Conservation (phyloP, 306 rosid genomes). For the Prinsepia uniflora region DNA sequence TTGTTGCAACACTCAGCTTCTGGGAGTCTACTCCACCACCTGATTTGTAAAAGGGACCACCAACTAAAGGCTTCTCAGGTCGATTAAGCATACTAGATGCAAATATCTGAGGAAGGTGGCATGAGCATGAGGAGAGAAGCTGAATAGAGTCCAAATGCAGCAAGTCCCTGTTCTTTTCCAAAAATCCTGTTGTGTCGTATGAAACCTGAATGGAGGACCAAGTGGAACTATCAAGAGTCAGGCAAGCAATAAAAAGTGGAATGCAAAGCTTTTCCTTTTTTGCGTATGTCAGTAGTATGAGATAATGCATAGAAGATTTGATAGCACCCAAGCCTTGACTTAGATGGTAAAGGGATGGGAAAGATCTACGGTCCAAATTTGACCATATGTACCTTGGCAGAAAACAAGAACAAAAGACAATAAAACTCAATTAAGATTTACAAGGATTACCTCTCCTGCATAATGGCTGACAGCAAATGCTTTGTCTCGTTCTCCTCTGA, state of each 20-base stretch:
- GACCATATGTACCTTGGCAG: not conserved
- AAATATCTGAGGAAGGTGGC: slow-evolving; percentile 84
- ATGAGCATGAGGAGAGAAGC: slow-evolving; percentile 87
- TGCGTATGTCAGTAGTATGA: not conserved
- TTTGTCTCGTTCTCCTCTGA: slow-evolving; percentile 86
- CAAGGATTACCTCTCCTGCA: slow-evolving; percentile 93
- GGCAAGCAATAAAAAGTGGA: slow-evolving; percentile 10
- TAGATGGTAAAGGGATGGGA: not conserved
- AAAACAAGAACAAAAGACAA: slow-evolving; percentile 16
- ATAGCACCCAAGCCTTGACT: not conserved
- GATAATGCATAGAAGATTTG: not conserved
- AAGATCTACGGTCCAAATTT: not conserved
- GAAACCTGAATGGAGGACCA: slow-evolving; percentile 65
- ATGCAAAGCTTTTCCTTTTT: not conserved
- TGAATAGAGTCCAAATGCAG: slow-evolving; percentile 88
- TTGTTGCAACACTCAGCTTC: slow-evolving; percentile 92
- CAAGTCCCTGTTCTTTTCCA: slow-evolving; percentile 96
- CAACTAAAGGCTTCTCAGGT: slow-evolving; percentile 80
- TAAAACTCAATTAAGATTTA: slow-evolving; percentile 1
- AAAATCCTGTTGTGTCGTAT: slow-evolving; percentile 88
- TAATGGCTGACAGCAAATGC: slow-evolving; percentile 86
- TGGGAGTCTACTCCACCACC: slow-evolving; percentile 99
- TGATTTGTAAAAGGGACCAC: slow-evolving; percentile 80
- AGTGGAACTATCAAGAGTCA: slow-evolving; percentile 38
- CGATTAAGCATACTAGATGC: slow-evolving; percentile 81